These are phyloP conservation scores for Darksidea phi DNA, from an alignment of 495 filamentous ascomycete genomes.

Conservation along the genomic window DNA sequence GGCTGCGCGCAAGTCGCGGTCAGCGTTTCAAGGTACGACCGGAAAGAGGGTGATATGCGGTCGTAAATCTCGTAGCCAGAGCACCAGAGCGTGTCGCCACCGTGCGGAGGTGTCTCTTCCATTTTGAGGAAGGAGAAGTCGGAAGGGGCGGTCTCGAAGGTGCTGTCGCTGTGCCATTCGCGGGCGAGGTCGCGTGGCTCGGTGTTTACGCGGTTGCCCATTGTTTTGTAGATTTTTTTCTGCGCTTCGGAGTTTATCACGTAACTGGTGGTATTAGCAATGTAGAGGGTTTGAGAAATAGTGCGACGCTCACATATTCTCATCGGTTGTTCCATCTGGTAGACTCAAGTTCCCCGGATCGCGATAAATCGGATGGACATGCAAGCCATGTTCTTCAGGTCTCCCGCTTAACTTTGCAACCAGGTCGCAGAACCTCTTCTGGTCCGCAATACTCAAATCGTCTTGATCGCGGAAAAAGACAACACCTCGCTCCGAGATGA, in stretches of 20 bases:
- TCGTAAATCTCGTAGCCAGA: slow-evolving; percentile 48
- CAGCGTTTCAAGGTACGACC: slow-evolving; percentile 42
- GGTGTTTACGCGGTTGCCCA: slow-evolving; percentile 34
- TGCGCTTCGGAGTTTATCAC: slow-evolving; percentile 50
- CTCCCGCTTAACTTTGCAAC: slow-evolving; percentile 47
- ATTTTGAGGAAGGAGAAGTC: slow-evolving; percentile 49
- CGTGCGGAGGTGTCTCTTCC: slow-evolving; percentile 44
- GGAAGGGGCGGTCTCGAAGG: slow-evolving; percentile 36
- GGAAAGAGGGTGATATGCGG: slow-evolving; percentile 24
- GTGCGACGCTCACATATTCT: slow-evolving; percentile 21
- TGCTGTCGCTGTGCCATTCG: slow-evolving; percentile 49
- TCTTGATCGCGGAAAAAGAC: slow-evolving; percentile 44
- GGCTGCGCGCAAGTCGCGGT: slow-evolving; percentile 49
- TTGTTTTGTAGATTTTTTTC: slow-evolving; percentile 49
- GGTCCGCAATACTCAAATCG: slow-evolving; percentile 44
- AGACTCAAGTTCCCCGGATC: slow-evolving; percentile 46
- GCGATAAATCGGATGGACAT: slow-evolving; percentile 48
- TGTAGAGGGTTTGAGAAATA: neutral
- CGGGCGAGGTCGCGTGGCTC: slow-evolving; percentile 45
- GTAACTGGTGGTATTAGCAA: slow-evolving; percentile 33
- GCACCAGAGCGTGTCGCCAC: slow-evolving; percentile 49
- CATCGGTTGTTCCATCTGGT: slow-evolving; percentile 46
- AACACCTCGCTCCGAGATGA: slow-evolving; percentile 36
- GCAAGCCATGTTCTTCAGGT: slow-evolving; percentile 46
- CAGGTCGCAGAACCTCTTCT: slow-evolving; percentile 46